phyloP scores from a whole-genome alignment of 805 yeast genomes.

The Myxozyma vanderwaltii region DNA sequence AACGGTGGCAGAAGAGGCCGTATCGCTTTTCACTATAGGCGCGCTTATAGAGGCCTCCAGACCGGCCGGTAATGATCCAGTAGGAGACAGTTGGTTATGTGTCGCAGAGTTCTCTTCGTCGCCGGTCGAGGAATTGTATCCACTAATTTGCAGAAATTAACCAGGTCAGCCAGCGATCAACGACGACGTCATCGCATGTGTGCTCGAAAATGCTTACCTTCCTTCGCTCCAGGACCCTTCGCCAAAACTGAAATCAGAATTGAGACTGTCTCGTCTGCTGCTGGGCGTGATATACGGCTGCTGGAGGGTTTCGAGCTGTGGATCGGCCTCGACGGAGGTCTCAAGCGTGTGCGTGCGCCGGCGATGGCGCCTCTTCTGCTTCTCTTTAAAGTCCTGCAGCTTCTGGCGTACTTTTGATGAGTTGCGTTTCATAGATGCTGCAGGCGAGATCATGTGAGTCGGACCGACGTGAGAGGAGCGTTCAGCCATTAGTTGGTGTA shows the following conservation, averaged over 20 bases:
- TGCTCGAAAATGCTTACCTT: conserved; percentile 2
- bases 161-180: not conserved
- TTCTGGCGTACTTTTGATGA: conserved; percentile 23
- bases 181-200: not conserved
- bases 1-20: not conserved
- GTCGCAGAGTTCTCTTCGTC: not conserved
- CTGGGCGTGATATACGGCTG: not conserved
- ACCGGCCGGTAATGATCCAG: conserved; percentile 3
- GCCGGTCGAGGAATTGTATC: conserved; percentile 5
- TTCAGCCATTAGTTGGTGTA: not conserved
- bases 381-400: conserved; percentile 20
- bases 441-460: conserved; percentile 10
- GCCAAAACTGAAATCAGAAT: conserved; percentile 7
- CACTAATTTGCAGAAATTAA: not conserved
- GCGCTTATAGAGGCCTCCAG: not conserved
- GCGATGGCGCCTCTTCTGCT: conserved; percentile 2
- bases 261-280: conserved; percentile 1
- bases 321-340: conserved; percentile 2
- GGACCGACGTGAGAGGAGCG: not conserved
- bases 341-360: not conserved
- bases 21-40: not conserved
- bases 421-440: conserved; percentile 16
- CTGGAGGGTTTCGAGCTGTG: not conserved
- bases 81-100: not conserved
- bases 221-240: conserved; percentile 19